phyloP scores from a whole-genome alignment of 2,329 filamentous ascomycete genomes.

The Apiospora sp. region DNA sequence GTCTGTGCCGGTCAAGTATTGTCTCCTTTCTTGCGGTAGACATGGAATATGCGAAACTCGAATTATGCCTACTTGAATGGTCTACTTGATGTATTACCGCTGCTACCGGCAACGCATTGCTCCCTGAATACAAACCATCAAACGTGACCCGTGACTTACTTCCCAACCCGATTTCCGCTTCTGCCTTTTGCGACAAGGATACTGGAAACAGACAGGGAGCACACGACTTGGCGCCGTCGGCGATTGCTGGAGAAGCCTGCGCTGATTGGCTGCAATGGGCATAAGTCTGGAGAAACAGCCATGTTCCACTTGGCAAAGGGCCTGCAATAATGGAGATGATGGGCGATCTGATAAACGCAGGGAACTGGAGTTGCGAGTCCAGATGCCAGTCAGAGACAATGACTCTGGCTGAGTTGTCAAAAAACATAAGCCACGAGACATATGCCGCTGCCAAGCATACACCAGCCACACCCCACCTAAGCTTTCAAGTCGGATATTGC shows the following conservation, averaged over 20 bases:
- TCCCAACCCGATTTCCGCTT: constrained; percentile 1
- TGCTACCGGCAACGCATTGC: neutral
- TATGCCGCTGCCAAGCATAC: neutral
- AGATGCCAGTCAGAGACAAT: neutral
- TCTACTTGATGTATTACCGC: neutral
- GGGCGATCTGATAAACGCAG: constrained; percentile 18
- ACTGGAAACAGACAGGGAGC: constrained; percentile 1
- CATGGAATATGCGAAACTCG: too few relatives aligned
- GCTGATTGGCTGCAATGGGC: neutral
- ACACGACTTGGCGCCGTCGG: constrained; percentile 17
- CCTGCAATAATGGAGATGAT: constrained; percentile 3
- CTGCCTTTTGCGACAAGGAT: neutral
- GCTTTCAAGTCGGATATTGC: neutral
- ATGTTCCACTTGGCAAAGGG: constrained; percentile 7
- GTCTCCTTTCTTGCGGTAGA: too few relatives aligned
- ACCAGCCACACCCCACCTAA: constrained; percentile 10
- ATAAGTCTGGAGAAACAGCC: constrained; percentile 5
- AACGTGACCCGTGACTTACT: neutral
- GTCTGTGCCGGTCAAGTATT: too few relatives aligned
- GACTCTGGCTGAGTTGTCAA: neutral
- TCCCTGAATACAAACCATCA: too few relatives aligned
- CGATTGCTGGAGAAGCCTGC: constrained; percentile 14
- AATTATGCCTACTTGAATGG: too few relatives aligned
- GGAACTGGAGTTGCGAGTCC: constrained; percentile 16
- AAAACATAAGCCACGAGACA: neutral